Evolutionary conservation across 352 stramenopile genomes (phyloP).

Genomic region (Phytophthora podocarpi): DNA sequence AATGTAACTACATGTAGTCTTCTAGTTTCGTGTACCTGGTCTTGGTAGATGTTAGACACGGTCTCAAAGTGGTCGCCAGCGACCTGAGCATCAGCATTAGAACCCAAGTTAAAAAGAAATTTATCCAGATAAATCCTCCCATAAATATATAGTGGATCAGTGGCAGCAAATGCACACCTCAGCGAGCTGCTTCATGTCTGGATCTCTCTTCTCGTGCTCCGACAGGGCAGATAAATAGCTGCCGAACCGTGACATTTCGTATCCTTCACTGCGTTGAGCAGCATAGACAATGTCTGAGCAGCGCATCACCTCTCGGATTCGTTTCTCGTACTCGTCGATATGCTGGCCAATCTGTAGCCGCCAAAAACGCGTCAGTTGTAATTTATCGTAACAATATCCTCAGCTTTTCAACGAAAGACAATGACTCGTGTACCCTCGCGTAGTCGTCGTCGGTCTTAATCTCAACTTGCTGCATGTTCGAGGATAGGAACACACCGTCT

Average conservation of each 20-base stretch:
- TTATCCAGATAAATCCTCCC: not conserved
- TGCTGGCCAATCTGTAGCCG: slow-evolving; percentile 78
- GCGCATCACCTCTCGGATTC: slow-evolving; percentile 79
- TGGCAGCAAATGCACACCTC: slow-evolving; percentile 40
- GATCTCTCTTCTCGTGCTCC: slow-evolving; percentile 76
- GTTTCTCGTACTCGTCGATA: slow-evolving; percentile 86
- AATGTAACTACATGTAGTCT: not conserved
- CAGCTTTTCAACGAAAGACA: not conserved
- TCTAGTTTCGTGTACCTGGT: slow-evolving; percentile 53
- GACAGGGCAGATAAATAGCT: slow-evolving; percentile 82
- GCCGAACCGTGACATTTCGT: slow-evolving; percentile 87
- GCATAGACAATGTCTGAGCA: slow-evolving; percentile 86
- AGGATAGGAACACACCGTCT: slow-evolving; percentile 77
- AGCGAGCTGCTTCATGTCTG: slow-evolving; percentile 73
- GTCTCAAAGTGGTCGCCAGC: slow-evolving; percentile 85
- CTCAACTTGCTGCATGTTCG: slow-evolving; percentile 84
- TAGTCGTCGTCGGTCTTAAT: slow-evolving; percentile 91
- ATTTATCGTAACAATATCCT: not conserved
- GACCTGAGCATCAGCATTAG: slow-evolving; percentile 36
- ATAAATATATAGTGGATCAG: not conserved
- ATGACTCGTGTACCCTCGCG: slow-evolving; percentile 44
- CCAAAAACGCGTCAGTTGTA: not conserved
- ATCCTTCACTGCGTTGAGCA: slow-evolving; percentile 78
- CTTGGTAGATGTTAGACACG: slow-evolving; percentile 87
- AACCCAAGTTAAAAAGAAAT: not conserved